Evolutionary conservation across 108 stramenopile species (phyloP), one percentile per base, ranked within the genome.

Genomic region (Cylindrotheca fusiformis): DNA sequence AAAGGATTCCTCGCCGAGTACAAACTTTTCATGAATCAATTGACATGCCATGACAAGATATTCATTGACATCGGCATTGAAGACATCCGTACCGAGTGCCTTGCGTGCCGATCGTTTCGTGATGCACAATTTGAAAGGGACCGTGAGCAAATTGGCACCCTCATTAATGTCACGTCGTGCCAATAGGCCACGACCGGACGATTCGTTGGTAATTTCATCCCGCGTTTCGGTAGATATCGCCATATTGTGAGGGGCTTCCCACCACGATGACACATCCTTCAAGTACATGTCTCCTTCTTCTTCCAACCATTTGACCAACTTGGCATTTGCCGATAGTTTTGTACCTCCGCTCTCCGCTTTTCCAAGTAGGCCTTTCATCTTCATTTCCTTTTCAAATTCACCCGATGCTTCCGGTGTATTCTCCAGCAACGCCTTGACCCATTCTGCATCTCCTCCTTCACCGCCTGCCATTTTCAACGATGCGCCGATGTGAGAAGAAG

Each of bases 1-100:
- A 55, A 76, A 86, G 19, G 85, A 88, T 4, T 74, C 55, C 18
- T 88, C 73, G 19, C 87, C 88, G 75, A 81, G 32, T 0, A 86
- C 88, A 63, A 75, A 88, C 62, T 79, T 78, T 65, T 97, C 93
- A 51, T 79, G 69, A 58, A 98, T 96, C n/a, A 97, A 73, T 58
- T 96, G 90, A 57, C 94, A 85, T 0, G 97, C 97, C 58, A 98
- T 89, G 27, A 93, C 95, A 61, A 98, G 68, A 69, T 95, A 98
- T 65, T 98, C 97, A 68, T 95, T 94, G 24, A 93, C 87, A 12
- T 84, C 93, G 21, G 71, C 68, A 17, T 76, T 58, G 18, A 97
- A 70, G 23, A 80, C 80, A 71, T 90, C 90, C 44, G 76, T 82
- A 19, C 85, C 85, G 12, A 85, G 30, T 2, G 94, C 89, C 70